phyloP scores from a whole-genome alignment of 1,139 yeast species.

The Candida mesenterica region DNA sequence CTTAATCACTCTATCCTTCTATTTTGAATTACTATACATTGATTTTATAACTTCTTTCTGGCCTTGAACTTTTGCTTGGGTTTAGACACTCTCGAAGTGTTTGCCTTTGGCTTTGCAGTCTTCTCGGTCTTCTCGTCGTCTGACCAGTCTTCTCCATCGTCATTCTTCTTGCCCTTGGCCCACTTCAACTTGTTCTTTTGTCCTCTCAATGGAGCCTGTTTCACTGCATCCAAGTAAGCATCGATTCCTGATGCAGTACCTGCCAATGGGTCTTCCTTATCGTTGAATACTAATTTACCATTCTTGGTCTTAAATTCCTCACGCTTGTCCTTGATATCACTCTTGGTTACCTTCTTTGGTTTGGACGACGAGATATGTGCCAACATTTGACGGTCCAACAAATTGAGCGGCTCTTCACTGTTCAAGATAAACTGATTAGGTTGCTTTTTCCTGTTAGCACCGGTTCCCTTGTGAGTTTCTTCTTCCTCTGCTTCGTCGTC shows the following conservation, averaged over 20 bases:
- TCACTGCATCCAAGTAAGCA: constrained; percentile 91
- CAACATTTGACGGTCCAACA: constrained; percentile 79
- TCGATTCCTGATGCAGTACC: constrained; percentile 61
- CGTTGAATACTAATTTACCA: constrained; percentile 54
- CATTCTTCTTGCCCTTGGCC: constrained; percentile 58
- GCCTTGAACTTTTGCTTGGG: constrained; percentile 55
- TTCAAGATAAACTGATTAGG: constrained; percentile 61
- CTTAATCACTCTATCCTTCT: no score
- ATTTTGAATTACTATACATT: constrained; percentile 3
- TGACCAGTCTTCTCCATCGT: constrained; percentile 52
- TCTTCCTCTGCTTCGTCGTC: constrained; percentile 42
- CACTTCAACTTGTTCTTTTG: constrained; percentile 88
- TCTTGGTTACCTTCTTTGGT: constrained; percentile 58
- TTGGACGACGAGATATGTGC: constrained; percentile 85
- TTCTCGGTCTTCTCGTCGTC: constrained; percentile 42
- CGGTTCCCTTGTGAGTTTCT: constrained; percentile 16
- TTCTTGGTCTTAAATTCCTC: constrained; percentile 52
- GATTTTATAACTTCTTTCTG: constrained; percentile 50
- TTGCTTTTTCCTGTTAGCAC: constrained; percentile 21
- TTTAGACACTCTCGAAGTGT: constrained; percentile 27
- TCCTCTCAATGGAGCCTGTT: constrained; percentile 89
- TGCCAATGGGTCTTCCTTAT: constrained; percentile 51
- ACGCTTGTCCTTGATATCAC: constrained; percentile 42
- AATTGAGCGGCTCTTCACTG: constrained; percentile 86
- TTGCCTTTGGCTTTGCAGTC: constrained; percentile 9